Evolutionary conservation across 805 yeast genomes (phyloP), one percentile per base, ranked within the genome.

Genomic region (Lachancea sp.): DNA sequence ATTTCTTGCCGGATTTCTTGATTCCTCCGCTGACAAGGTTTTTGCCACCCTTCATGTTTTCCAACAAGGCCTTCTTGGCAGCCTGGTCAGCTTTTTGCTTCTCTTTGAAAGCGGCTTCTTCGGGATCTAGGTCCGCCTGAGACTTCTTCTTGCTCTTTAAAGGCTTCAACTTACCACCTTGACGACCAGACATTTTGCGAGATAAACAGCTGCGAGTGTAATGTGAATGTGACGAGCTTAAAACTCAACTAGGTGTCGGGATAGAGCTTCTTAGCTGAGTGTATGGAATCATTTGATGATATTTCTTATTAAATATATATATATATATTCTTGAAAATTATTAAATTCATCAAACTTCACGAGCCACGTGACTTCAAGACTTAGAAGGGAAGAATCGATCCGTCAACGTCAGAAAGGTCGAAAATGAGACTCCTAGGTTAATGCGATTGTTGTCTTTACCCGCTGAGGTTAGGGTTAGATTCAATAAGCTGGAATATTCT

Each of bases 131-230:
- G 26, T 83, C 88, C 50, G 81, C 84, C 46, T 72, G 73, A 60
- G 77, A 76, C 78, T 88, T 88, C 82, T 83, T 79, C 71, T 86
- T 91, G 56, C 91, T 85, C 62, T 70, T 69, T 48, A 69, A 56
- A 47, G 73, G 97, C 80, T 90, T 90, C 49, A 90, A 81, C 67
- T 90, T 90, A 62, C 97, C 97, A 63, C 97, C 97, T 75, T 90
- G 96, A 73, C 96, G 89, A 59, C 95, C 89, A 41, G 96, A 88
- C 96, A 89, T 88, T 37, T 44, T 15, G 22, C 25, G 25, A 22
- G n/a, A 6, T 22, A 8, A 22, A 22, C 8, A 22, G 25, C 8
- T 22, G 25, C n/a, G n/a, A n/a, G n/a, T n/a, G n/a, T n/a, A n/a
- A 26, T 26, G 11, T 7, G 31, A 29, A 12, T 29, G 31, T 13